Conservation (phyloP, 345 rosid genomes). For the Lumnitzera racemosa region DNA sequence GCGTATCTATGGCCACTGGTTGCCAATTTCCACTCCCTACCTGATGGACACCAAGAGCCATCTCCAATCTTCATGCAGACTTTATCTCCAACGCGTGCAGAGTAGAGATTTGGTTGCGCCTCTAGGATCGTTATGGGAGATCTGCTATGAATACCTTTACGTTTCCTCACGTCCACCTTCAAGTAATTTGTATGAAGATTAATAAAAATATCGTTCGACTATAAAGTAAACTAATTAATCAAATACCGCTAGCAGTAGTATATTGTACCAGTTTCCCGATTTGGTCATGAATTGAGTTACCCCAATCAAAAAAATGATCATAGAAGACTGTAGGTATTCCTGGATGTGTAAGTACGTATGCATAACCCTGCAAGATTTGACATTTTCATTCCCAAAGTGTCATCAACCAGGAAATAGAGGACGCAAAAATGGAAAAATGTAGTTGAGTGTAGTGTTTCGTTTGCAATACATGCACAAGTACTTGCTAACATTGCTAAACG, state of each 20-base stretch:
- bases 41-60: constrained; percentile 87
- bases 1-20: constrained; percentile 70
- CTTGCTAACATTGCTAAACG: no score
- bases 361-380: constrained; percentile 53
- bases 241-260: not conserved
- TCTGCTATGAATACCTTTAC: constrained; percentile 59
- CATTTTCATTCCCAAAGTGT: not conserved
- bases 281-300: constrained; percentile 54
- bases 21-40: constrained; percentile 66
- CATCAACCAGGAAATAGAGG: not conserved
- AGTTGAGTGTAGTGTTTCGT: not conserved
- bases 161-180: constrained; percentile 61
- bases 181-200: constrained; percentile 1
- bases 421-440: not conserved
- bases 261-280: constrained; percentile 62
- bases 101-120: constrained; percentile 63
- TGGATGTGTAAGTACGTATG: constrained; percentile 89
- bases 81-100: constrained; percentile 71
- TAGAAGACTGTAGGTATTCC: constrained; percentile 85
- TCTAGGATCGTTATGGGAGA: constrained; percentile 51
- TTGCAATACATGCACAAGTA: no score
- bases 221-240: no score
- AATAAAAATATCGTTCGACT: not conserved
- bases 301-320: constrained; percentile 83
- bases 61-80: constrained; percentile 83